These are phyloP conservation scores for Aristolochia contorta DNA, from an alignment of 164 flowering plant species.

Conservation along the genomic window DNA sequence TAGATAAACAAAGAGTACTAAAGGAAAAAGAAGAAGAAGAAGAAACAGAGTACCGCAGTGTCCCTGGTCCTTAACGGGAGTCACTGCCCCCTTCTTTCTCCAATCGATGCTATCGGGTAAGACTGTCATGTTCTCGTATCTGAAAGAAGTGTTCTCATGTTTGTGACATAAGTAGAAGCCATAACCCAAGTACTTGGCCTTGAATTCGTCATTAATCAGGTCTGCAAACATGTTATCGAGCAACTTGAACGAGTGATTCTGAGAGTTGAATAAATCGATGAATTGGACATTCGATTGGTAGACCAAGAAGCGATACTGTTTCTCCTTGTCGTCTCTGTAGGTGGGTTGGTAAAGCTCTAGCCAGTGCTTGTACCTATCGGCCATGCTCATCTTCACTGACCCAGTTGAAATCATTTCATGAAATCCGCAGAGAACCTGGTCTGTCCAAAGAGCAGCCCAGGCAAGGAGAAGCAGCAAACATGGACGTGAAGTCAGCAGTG, in stretches of 20 bases:
- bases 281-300: conserved; percentile 41
- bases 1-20: neutral
- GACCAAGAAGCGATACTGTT: conserved; percentile 31
- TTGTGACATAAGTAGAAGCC: no score
- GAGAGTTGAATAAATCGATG: conserved; percentile 43
- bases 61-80: conserved; percentile 11
- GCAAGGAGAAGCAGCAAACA: no score
- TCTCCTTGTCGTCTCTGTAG: conserved; percentile 26
- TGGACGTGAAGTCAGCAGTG: no score
- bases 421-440: no score
- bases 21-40: neutral
- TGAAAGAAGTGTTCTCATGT: neutral
- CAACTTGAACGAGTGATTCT: conserved; percentile 28
- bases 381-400: conserved; percentile 11
- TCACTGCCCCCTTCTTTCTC: conserved; percentile 12
- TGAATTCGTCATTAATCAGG: conserved; percentile 16
- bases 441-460: no score
- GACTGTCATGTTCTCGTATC: neutral
- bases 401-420: no score
- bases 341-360: conserved; percentile 13
- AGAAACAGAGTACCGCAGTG: conserved; percentile 1
- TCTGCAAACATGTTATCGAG: conserved; percentile 28
- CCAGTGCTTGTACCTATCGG: conserved; percentile 41
- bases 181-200: conserved; percentile 11
- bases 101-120: conserved; percentile 5